phyloP scores from a whole-genome alignment of 2,329 filamentous ascomycete genomes.

The Diaporthe longicolla region DNA sequence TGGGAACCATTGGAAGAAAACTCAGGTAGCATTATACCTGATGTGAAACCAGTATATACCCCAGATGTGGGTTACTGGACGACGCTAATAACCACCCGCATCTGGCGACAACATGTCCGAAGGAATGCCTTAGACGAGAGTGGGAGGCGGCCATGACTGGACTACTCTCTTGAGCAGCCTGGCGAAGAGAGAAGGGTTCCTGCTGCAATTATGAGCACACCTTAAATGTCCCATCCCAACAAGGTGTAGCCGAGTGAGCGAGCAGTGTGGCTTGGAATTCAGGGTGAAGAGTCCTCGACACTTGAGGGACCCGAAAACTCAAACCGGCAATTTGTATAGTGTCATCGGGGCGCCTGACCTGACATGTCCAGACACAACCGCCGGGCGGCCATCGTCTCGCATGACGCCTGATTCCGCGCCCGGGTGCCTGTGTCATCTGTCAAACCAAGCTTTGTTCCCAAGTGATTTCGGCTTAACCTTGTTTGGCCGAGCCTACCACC shows the following conservation, averaged over 20 bases:
- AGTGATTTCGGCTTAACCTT: slow-evolving; percentile 26
- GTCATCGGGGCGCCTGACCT: slow-evolving; percentile 24
- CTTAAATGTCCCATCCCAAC: background rate
- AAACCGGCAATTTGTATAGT: background rate
- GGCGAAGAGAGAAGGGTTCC: background rate
- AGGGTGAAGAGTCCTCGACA: background rate
- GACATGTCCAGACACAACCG: background rate
- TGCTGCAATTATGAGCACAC: background rate
- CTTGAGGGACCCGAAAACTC: background rate
- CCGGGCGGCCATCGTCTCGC: background rate
- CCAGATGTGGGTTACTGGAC: no score
- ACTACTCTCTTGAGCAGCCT: background rate
- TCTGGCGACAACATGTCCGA: background rate
- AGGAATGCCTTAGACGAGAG: background rate
- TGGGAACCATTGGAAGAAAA: background rate
- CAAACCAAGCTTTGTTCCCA: slow-evolving; percentile 29
- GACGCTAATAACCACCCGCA: background rate
- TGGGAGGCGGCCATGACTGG: background rate
- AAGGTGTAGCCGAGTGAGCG: background rate
- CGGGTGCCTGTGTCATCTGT: slow-evolving; percentile 30
- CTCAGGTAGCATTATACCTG: background rate
- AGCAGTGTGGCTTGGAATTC: background rate
- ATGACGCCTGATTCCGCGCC: slow-evolving; percentile 1
- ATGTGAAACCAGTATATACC: background rate
- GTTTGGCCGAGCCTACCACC: background rate